Conservation (phyloP, 1,139 yeast genomes). For the Protomyces lactucae-debilis region DNA sequence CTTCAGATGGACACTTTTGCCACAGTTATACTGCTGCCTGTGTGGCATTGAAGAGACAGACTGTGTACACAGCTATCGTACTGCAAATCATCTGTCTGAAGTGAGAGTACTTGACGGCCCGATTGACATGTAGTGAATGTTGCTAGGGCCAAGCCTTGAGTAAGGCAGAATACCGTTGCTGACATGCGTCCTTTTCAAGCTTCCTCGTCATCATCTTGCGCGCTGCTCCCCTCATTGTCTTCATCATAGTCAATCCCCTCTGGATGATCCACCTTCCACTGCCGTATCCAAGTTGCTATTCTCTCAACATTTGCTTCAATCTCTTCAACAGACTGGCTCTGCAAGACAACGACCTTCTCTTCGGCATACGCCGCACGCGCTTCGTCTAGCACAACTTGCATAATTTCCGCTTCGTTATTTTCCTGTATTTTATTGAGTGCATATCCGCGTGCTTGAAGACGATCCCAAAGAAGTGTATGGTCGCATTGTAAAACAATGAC, state of each 20-base stretch:
- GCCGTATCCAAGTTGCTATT: slow-evolving; percentile 63
- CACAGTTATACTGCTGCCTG: no score
- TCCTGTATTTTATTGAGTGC: slow-evolving; percentile 78
- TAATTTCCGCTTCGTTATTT: slow-evolving; percentile 91
- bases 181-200: not conserved
- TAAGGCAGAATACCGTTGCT: no score
- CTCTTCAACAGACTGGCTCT: slow-evolving; percentile 66
- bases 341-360: slow-evolving; percentile 74
- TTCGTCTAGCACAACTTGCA: slow-evolving; percentile 85
- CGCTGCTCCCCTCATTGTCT: not conserved
- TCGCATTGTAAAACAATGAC: slow-evolving; percentile 84
- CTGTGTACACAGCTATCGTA: no score
- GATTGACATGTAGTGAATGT: no score
- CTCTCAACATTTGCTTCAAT: slow-evolving; percentile 77
- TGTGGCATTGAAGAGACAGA: no score
- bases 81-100: no score
- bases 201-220: not conserved
- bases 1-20: no score
- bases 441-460: slow-evolving; percentile 66
- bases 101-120: no score
- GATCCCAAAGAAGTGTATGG: slow-evolving; percentile 63
- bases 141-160: no score
- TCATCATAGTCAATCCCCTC: not conserved
- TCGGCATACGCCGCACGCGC: slow-evolving; percentile 77
- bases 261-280: slow-evolving; percentile 49